phyloP scores from a whole-genome alignment of 2,329 filamentous ascomycete species.

The Penicillium sp. region DNA sequence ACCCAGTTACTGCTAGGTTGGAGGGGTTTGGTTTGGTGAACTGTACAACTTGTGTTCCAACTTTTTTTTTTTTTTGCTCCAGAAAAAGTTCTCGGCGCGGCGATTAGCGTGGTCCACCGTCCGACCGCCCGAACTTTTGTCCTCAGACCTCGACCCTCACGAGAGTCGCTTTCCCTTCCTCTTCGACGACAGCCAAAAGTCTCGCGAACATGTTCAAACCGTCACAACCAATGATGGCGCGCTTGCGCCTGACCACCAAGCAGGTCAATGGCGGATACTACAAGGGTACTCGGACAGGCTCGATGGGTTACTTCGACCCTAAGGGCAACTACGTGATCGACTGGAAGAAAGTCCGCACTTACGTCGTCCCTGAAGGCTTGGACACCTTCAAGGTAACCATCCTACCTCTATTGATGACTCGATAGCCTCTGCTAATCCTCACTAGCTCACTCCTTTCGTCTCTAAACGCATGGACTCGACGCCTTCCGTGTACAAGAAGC shows the following conservation, averaged over 20 bases:
- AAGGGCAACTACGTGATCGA: slow-evolving; percentile 73
- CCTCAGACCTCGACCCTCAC: slow-evolving; percentile 24
- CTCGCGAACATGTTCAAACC: slow-evolving; percentile 50
- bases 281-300: slow-evolving; percentile 90
- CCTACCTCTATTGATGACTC: background rate
- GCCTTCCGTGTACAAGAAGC: slow-evolving; percentile 35
- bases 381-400: slow-evolving; percentile 70
- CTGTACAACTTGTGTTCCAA: slow-evolving; percentile 25
- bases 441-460: slow-evolving; percentile 54
- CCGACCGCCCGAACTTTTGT: slow-evolving; percentile 35
- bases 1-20: slow-evolving; percentile 22
- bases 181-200: slow-evolving; percentile 3
- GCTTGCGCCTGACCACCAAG: slow-evolving; percentile 89
- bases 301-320: slow-evolving; percentile 80
- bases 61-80: slow-evolving; percentile 38
- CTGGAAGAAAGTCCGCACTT: slow-evolving; percentile 87
- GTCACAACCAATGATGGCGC: slow-evolving; percentile 63
- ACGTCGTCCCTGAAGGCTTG: slow-evolving; percentile 75
- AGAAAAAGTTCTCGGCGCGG: slow-evolving; percentile 45
- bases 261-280: slow-evolving; percentile 93
- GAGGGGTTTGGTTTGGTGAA: slow-evolving; percentile 20
- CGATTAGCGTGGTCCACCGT: slow-evolving; percentile 36
- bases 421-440: background rate
- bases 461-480: slow-evolving; percentile 47
- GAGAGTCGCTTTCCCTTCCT: slow-evolving; percentile 18